phyloP scores from a whole-genome alignment of 768 basidiomycete species.

The Mycena filopes region DNA sequence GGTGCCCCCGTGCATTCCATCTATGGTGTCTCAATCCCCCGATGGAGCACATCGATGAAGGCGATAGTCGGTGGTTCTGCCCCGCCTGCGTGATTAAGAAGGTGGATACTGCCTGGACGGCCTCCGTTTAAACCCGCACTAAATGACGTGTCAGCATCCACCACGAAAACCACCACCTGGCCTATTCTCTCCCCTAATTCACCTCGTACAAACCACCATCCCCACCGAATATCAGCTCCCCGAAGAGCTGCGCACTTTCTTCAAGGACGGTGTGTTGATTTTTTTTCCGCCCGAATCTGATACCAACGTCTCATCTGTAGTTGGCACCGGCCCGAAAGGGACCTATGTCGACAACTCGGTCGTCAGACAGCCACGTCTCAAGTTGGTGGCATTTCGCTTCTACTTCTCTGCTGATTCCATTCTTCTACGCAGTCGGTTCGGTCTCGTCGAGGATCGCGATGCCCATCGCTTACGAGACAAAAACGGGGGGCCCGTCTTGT shows the following conservation, averaged over 20 bases:
- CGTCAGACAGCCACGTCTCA: constrained; percentile 79
- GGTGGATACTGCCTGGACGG: constrained; percentile 52
- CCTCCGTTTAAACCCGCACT: constrained; percentile 29
- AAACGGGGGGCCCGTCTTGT: constrained; percentile 85
- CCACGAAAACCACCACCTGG: constrained; percentile 72
- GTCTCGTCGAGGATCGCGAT: constrained; percentile 92
- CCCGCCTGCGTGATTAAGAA: constrained; percentile 74
- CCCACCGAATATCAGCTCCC: constrained; percentile 90
- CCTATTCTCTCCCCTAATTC: constrained; percentile 78
- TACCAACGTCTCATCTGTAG: constrained; percentile 53
- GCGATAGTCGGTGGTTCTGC: constrained; percentile 87
- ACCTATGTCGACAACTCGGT: constrained; percentile 86
- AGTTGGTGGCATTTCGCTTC: constrained; percentile 63
- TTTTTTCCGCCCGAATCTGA: constrained; percentile 19
- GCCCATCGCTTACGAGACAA: constrained; percentile 87
- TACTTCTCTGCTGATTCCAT: constrained; percentile 17
- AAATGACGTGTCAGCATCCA: constrained; percentile 63
- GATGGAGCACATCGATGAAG: constrained; percentile 87
- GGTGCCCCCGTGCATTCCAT: constrained; percentile 96
- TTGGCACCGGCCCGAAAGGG: constrained; percentile 81
- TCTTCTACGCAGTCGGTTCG: constrained; percentile 69
- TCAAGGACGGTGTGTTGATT: constrained; percentile 80
- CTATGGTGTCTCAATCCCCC: constrained; percentile 97
- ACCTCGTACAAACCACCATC: constrained; percentile 71
- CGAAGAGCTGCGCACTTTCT: constrained; percentile 82